Evolutionary conservation across 305 asterid species (phyloP), one percentile per base, ranked within the genome.

Genomic region (Fraxinus latifolia): DNA sequence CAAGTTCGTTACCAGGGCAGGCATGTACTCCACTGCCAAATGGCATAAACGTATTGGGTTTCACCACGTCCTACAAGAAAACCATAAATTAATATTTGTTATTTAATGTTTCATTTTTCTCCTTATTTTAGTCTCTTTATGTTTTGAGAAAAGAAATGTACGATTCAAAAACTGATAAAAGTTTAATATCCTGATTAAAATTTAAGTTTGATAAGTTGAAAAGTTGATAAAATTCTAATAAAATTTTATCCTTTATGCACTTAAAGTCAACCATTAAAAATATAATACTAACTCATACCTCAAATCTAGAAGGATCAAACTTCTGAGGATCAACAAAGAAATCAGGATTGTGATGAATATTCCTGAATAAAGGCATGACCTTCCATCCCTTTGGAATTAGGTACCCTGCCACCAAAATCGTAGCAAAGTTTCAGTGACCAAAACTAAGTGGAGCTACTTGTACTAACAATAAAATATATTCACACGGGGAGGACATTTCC

Each of bases 301-400:
- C 91, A 84, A 95, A 95, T 85, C 99, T 92, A 1, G 93, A 77
- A 75, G 94, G 96, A 85, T 92, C 92, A 84, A 94, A 91, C 65
- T 83, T 89, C 36, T 86, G 93, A 80, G 99, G 98, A 76, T 92
- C 94, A 67, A 86, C 50, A 83, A 95, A 95, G 82, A 91, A 89
- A 19, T 91, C 96, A 23, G 97, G 97, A 85, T 91, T 95, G 79
- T 92, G 97, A 87, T 95, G 99, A 85, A 94, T 94, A 84, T 90
- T 95, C 91, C 98, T 94, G 82, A 95, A 94, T 83, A 94, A 88
- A 70, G 99, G 99, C 97, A 95, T 89, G 7, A 94, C 99, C 88
- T 95, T 95, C 99, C 99, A 95, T 70, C 99, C 99, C 84, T 93
- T 95, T 80, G 98, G 99, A 85, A 95, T 95, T 39, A 88, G 91